Percentiles rank a stretch among this genome's conserved stretches.
phyloP scores from a whole-genome alignment of 2,329 filamentous ascomycete genomes.

The Xylariales sp. region DNA sequence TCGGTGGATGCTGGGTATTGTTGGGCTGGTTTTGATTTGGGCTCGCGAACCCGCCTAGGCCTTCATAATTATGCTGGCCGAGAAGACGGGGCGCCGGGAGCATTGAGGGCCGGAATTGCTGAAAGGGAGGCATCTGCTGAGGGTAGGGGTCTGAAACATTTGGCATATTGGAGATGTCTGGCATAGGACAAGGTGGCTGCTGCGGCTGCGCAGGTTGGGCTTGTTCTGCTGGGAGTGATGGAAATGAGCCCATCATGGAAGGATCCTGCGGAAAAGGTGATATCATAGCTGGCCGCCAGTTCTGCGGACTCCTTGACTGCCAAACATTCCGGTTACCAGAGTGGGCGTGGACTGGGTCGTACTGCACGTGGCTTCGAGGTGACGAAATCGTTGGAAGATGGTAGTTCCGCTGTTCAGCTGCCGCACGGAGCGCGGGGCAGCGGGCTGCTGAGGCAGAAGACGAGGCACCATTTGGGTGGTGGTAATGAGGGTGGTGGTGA shows the following conservation, averaged over 20 bases:
- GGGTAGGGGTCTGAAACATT: slow-evolving; percentile 19
- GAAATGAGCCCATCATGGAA: slow-evolving; percentile 8
- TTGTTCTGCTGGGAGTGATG: slow-evolving; percentile 4
- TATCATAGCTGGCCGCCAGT: slow-evolving; percentile 32
- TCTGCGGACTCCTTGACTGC: slow-evolving; percentile 32
- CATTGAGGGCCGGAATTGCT: slow-evolving; percentile 31
- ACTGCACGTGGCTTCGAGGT: slow-evolving; percentile 38
- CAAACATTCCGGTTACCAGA: slow-evolving; percentile 18
- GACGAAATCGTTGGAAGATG: slow-evolving; percentile 37
- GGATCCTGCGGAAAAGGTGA: slow-evolving; percentile 16
- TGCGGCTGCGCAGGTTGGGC: slow-evolving; percentile 20
- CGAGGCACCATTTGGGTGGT: slow-evolving; percentile 25
- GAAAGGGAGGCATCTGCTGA: slow-evolving; percentile 12
- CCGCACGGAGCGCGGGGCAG: slow-evolving; percentile 48
- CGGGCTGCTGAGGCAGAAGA: slow-evolving; percentile 42
- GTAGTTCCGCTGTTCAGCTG: slow-evolving; percentile 44
- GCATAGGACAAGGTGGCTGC: slow-evolving; percentile 24
- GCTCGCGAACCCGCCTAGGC: background rate
- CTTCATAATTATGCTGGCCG: slow-evolving; percentile 10
- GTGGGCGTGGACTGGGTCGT: slow-evolving; percentile 44
- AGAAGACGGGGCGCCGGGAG: slow-evolving; percentile 29
- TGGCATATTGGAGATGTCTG: slow-evolving; percentile 14
- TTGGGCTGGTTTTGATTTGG: slow-evolving; percentile 25
- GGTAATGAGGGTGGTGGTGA: slow-evolving; percentile 39
- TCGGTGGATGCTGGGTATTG: slow-evolving; percentile 20